Percentiles rank a stretch among this genome's conserved stretches.
Conservation (phyloP, 441 rosid species). For the Capsella rubella region DNA sequence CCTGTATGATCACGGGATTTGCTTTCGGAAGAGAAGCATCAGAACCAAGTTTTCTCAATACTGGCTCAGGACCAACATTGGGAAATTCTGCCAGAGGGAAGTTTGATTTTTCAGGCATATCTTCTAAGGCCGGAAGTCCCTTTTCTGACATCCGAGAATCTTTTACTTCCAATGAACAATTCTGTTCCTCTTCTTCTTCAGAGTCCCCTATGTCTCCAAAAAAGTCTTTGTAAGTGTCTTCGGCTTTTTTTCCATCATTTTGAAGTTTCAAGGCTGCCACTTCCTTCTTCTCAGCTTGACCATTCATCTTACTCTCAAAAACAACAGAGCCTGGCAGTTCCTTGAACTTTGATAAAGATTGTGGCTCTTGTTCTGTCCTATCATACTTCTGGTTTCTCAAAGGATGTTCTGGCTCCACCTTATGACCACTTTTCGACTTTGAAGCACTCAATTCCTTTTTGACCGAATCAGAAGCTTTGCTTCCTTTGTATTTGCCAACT, state of each 20-base stretch:
- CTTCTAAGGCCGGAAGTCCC: constrained; percentile 42
- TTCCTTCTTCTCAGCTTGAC: constrained; percentile 55
- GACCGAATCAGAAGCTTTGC: constrained; percentile 47
- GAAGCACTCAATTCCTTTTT: constrained; percentile 53
- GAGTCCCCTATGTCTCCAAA: constrained; percentile 79
- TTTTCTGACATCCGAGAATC: constrained; percentile 53
- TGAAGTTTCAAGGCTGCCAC: constrained; percentile 52
- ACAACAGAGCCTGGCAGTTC: constrained; percentile 51
- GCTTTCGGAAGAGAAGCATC: constrained; percentile 56
- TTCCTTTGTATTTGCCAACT: constrained; percentile 56
- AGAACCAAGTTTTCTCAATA: constrained; percentile 43
- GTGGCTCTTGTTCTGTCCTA: constrained; percentile 59
- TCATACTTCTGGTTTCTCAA: constrained; percentile 54
- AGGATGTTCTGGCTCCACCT: constrained; percentile 50
- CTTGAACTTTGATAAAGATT: constrained; percentile 55
- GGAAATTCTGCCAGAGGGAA: constrained; percentile 47
- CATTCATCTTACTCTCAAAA: constrained; percentile 60
- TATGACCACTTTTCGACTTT: constrained; percentile 53
- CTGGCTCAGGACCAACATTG: constrained; percentile 47
- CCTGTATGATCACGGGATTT: constrained; percentile 67
- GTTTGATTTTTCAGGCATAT: constrained; percentile 53
- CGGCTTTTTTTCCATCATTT: constrained; percentile 57
- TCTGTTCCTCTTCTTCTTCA: constrained; percentile 64
- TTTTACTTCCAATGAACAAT: constrained; percentile 50
- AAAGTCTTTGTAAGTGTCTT: constrained; percentile 73